Base-by-base conservation (phyloP, 148 eudicot species). In the Tetragonia tetragonoides region DNA sequence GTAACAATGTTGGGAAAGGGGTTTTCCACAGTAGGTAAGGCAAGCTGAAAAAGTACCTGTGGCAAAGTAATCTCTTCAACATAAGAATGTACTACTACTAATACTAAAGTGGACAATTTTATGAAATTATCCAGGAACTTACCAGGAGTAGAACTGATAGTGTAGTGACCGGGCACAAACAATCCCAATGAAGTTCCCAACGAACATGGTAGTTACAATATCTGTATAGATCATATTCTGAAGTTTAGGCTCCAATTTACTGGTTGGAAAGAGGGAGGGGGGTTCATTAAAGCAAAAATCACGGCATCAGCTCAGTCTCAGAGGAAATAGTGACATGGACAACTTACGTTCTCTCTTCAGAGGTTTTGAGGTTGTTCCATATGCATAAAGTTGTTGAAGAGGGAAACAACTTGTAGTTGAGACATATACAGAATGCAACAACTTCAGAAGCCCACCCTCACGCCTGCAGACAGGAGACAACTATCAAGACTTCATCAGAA, bases 131-230 rank as follows among this genome's bases (percentile, higher is more conserved):
- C 54, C 67, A 73, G 70, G 47, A 60, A 80, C 92, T 80, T 83
- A 95, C 99, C 97, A 95, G 49, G 99, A 95, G 76, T 95, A 95
- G 80, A 95, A 95, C 72, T 95, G 99, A 78, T 92, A 95, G 78
- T 95, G 99, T 78, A 95, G 87, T 66, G 99, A 95, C 73, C 99
- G 89, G 23, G 99, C 99, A 78, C 89, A 95, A 51, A 91, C 78
- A 76, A 95, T 87, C 78, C 99, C 99, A 39, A 95, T 91, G 88
- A 91, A 95, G 83, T 95, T 95, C 74, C 97, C 99, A 72, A 91
- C 90, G 81, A 95, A 91, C 87, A 95, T 83, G 66, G 96, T 89
- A 11, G 93, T 86, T 62, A 85, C 87, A 39, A 95, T 91, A 90
- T 92, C 99, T 95, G 94, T 78, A 85, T 70, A 37, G 17, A 70